These are phyloP conservation scores for Eimeria acervulina DNA, from an alignment of 169 alveolate species.

Conservation along the genomic window DNA sequence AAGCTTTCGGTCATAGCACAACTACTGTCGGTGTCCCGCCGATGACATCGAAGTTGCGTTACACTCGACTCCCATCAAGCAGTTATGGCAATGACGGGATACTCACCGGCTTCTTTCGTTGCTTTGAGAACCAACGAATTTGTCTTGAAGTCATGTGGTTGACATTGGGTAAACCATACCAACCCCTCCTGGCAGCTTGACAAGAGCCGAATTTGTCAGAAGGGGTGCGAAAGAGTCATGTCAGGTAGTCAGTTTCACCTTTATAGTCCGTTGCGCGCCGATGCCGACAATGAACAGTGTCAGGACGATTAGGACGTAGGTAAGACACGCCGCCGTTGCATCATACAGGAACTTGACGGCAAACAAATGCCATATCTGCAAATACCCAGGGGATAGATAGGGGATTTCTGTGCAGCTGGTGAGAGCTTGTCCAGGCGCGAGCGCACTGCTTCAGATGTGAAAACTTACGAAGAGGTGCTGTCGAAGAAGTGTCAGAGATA, in stretches of 20 bases:
- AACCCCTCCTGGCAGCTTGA: too few relatives aligned
- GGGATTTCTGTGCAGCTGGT: background rate
- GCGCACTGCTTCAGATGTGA: background rate
- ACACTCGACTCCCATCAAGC: background rate
- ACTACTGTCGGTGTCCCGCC: background rate
- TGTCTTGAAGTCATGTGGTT: background rate
- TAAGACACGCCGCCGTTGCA: slow-evolving; percentile 20
- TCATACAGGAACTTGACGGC: slow-evolving; percentile 71
- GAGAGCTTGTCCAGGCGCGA: background rate
- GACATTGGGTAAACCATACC: background rate
- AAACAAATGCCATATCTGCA: slow-evolving; percentile 75
- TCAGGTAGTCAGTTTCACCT: background rate
- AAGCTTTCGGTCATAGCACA: slow-evolving; percentile 16
- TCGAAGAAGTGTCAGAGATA: slow-evolving; percentile 55
- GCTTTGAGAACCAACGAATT: background rate
- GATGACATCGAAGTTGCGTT: background rate
- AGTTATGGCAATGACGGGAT: background rate
- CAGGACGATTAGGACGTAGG: slow-evolving; percentile 35
- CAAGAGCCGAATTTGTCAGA: background rate
- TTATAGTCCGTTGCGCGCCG: slow-evolving; percentile 13
- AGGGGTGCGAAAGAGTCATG: background rate
- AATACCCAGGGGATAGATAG: background rate
- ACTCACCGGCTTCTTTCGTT: background rate
- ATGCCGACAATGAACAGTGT: background rate
- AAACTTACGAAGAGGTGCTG: slow-evolving; percentile 43